A percentile compares a stretch with the other conserved stretches of the same genome.
Evolutionary conservation across 2,329 filamentous ascomycete species (phyloP).

Genomic region (Apiospora sp.): DNA sequence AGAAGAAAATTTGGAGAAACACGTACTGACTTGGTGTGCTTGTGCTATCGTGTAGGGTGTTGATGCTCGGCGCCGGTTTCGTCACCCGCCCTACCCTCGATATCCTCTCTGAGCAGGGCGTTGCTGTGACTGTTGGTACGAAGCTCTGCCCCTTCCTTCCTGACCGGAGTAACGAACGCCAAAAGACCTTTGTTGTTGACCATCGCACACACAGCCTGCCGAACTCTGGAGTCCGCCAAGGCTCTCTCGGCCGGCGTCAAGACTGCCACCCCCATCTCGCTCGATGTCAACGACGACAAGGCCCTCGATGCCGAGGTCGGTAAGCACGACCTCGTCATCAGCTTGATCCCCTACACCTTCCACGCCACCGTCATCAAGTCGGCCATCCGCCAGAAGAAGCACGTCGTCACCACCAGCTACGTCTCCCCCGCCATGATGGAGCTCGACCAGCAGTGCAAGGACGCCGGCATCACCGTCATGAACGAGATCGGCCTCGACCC

Average conservation of each 20-base stretch:
- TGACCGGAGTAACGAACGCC: no score
- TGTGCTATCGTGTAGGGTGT: constrained; percentile 41
- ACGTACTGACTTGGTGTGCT: neutral
- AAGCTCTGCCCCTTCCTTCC: constrained; percentile 10
- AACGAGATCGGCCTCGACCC: constrained; percentile 79
- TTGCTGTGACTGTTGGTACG: constrained; percentile 64
- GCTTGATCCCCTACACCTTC: constrained; percentile 89
- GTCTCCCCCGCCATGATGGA: constrained; percentile 92
- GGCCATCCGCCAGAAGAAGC: constrained; percentile 90
- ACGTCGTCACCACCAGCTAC: constrained; percentile 94
- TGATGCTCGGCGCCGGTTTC: constrained; percentile 61
- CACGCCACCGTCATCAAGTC: constrained; percentile 91
- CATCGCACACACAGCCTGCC: constrained; percentile 26
- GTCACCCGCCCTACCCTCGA: constrained; percentile 66
- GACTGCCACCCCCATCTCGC: constrained; percentile 26
- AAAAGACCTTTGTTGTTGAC: neutral
- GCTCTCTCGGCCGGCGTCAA: constrained; percentile 26
- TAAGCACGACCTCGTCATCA: constrained; percentile 81
- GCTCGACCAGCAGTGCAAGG: constrained; percentile 82
- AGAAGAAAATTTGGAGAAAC: neutral
- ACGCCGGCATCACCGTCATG: constrained; percentile 96
- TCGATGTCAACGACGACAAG: constrained; percentile 76
- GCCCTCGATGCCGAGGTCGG: constrained; percentile 82
- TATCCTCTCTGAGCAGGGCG: constrained; percentile 62
- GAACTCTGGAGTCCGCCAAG: constrained; percentile 29